Base-by-base conservation (phyloP, 106 monocot genomes). In the Allium sativum region DNA sequence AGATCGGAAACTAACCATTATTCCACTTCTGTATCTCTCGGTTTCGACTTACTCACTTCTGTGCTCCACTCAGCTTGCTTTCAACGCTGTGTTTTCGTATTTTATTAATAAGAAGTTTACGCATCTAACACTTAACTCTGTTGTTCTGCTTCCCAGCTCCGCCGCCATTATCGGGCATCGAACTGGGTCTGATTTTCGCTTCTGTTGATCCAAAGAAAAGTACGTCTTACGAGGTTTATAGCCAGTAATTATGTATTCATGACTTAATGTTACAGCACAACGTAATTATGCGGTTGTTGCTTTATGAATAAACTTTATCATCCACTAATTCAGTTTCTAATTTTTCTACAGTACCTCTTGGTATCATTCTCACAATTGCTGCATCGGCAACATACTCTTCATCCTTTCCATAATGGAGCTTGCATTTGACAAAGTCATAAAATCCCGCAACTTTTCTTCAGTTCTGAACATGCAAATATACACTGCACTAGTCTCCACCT, bases 1-100 rank as follows among this genome's bases (percentile, higher is more conserved):
- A 7, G 12, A 8, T 48, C 47, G 7, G 7, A 48, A 8, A n/a
- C 12, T 5, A n/a, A 12, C 12, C 15, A n/a, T 18, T 53, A 53
- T n/a, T 18, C 18, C 76, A 19, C 79, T 84, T 4, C 60, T 76
- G 4, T 84, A 84, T 58, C 84, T 84, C n/a, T 64, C 79, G 2
- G 66, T 79, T 19, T 84, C 84, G 6, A 84, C 84, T 40, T 84
- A 76, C 72, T 79, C 83, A 15, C 72, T 84, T 50, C 40, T 79
- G 14, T 73, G 69, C 18, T 72, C 84, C 7, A 73, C 70, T 6
- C 84, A 84, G 53, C 76, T 84, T 1, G 76, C 68, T 14, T 84
- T 84, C 68, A 76, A 84, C 44, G 79, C 70, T 9, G 20, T 84
- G 53, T 84, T 79, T 59, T 61, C 84, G 13, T 79, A 79, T 58